phyloP scores from a whole-genome alignment of 2,329 filamentous ascomycete genomes.

The Knufia fluminis region DNA sequence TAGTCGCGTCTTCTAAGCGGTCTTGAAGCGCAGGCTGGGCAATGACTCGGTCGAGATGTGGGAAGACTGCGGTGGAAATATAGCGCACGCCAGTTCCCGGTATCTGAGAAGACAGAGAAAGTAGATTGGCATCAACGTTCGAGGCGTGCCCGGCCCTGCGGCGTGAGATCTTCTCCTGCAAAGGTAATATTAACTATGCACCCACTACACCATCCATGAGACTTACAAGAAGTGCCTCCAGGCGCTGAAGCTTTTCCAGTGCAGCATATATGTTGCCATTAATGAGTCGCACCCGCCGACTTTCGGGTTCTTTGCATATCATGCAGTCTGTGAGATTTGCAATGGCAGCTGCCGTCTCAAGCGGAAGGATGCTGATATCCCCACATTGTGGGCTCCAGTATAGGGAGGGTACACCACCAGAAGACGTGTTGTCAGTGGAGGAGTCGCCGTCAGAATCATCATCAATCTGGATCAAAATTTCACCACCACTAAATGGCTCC shows the following conservation, averaged over 20 bases:
- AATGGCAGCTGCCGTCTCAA: slow-evolving; percentile 17
- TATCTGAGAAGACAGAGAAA: background rate
- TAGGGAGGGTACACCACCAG: slow-evolving; percentile 11
- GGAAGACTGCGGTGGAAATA: background rate
- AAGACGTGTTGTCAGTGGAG: slow-evolving; percentile 13
- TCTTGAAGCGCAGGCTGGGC: background rate
- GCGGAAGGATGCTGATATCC: slow-evolving; percentile 17
- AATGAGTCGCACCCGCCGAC: slow-evolving; percentile 17
- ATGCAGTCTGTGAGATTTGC: slow-evolving; percentile 14
- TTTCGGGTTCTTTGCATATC: slow-evolving; percentile 16
- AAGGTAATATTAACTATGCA: background rate
- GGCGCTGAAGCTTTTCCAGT: slow-evolving; percentile 16
- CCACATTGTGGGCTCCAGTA: slow-evolving; percentile 19
- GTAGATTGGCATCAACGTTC: background rate
- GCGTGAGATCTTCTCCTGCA: background rate
- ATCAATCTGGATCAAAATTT: slow-evolving; percentile 13
- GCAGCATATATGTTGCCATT: slow-evolving; percentile 17
- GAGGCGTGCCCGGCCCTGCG: background rate
- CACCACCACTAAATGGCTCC: background rate
- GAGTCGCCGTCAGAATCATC: slow-evolving; percentile 12
- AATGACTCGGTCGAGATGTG: slow-evolving; percentile 6
- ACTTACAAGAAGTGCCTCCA: slow-evolving; percentile 20
- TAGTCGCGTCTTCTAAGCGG: background rate
- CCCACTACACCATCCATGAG: background rate
- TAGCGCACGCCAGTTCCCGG: slow-evolving; percentile 1